Percentiles rank a stretch among this genome's conserved stretches.
Conservation (phyloP, 768 basidiomycete genomes). For the Fomitopsis serialis region DNA sequence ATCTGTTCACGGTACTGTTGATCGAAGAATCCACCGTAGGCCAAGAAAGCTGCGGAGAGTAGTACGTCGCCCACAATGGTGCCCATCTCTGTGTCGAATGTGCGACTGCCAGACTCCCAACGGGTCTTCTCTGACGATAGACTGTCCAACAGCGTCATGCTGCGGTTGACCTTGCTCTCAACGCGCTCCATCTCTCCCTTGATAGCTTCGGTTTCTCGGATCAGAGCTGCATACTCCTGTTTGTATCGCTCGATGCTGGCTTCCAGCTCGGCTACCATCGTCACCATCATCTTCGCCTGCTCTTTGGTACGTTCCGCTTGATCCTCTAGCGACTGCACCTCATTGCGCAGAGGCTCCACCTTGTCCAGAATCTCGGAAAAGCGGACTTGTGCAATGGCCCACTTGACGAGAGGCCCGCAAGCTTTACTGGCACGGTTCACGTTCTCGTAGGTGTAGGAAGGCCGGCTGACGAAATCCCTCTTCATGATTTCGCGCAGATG, state of each 20-base stretch:
- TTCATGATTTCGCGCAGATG: conserved; percentile 86
- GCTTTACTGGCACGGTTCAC: conserved; percentile 95
- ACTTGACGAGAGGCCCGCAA: conserved; percentile 96
- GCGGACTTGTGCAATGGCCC: conserved; percentile 94
- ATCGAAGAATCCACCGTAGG: conserved; percentile 98
- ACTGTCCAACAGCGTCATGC: conserved; percentile 91
- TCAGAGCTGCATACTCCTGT: conserved; percentile 93
- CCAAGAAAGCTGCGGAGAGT: conserved; percentile 92
- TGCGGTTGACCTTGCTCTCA: conserved; percentile 93
- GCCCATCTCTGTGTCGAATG: conserved; percentile 97
- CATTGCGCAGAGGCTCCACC: conserved; percentile 93
- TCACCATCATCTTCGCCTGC: conserved; percentile 83
- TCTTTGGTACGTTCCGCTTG: conserved; percentile 95
- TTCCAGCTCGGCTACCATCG: conserved; percentile 91
- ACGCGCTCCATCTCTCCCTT: conserved; percentile 98
- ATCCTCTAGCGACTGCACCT: conserved; percentile 87
- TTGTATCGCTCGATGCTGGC: conserved; percentile 91
- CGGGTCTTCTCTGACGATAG: conserved; percentile 90
- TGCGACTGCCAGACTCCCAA: conserved; percentile 93
- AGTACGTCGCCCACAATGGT: conserved; percentile 97
- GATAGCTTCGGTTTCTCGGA: conserved; percentile 96
- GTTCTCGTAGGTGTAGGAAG: conserved; percentile 90
- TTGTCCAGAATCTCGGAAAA: conserved; percentile 97
- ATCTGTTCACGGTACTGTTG: conserved; percentile 96
- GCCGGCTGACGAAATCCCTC: conserved; percentile 85